Conservation (phyloP, 1,284 basidiomycete species). For the Ustilago esculenta region DNA sequence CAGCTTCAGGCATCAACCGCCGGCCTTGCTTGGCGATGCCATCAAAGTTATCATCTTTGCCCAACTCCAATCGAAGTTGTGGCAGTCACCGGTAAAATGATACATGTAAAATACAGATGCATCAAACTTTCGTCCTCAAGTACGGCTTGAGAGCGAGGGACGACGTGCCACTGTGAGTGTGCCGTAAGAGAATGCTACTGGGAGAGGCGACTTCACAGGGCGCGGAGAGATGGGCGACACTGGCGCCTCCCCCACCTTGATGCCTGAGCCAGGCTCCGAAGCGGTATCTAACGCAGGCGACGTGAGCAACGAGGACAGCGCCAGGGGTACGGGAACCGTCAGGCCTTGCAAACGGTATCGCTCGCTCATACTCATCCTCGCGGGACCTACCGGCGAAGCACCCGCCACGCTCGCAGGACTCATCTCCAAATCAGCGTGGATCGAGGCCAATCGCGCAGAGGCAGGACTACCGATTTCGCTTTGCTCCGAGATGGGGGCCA, state of each 20-base stretch:
- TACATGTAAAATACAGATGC: too few relatives aligned
- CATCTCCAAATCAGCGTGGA: conserved; percentile 21
- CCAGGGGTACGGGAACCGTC: conserved; percentile 31
- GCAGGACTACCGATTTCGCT: conserved; percentile 40
- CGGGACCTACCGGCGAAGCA: conserved; percentile 7
- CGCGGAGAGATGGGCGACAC: conserved; percentile 12
- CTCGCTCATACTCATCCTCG: conserved; percentile 44
- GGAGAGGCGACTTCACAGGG: conserved; percentile 8
- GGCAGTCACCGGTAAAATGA: too few relatives aligned
- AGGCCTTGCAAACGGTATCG: conserved; percentile 30
- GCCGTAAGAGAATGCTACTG: conserved; percentile 18
- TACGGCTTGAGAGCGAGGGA: conserved; percentile 11
- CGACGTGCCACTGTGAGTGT: conserved; percentile 18
- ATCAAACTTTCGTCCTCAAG: not conserved
- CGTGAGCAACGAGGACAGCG: conserved; percentile 25
- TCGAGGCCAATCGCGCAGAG: conserved; percentile 4
- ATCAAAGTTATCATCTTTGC: too few relatives aligned
- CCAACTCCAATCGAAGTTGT: too few relatives aligned
- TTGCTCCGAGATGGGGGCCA: conserved; percentile 44
- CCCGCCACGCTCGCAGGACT: conserved; percentile 18
- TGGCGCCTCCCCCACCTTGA: conserved; percentile 7
- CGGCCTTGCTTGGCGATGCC: too few relatives aligned
- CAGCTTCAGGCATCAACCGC: too few relatives aligned
- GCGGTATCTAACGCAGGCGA: conserved; percentile 16
- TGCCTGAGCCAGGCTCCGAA: conserved; percentile 10